Percentiles rank a stretch among this genome's conserved stretches.
phyloP scores from a whole-genome alignment of 2,329 filamentous ascomycete genomes.

The Cordyceps javanica region DNA sequence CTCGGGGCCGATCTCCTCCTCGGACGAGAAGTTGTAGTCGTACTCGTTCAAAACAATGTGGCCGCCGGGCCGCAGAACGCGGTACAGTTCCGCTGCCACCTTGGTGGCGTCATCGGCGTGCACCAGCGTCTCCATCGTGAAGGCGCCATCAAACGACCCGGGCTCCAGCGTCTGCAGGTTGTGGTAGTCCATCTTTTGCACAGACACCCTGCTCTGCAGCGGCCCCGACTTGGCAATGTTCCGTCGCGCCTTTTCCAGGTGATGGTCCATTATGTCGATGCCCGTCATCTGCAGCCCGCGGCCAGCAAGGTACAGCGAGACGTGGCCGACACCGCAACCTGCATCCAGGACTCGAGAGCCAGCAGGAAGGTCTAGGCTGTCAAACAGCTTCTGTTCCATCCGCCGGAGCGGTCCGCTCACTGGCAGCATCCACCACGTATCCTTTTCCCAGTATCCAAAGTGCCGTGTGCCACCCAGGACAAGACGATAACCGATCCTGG shows the following conservation, averaged over 20 bases:
- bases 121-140: constrained; percentile 52
- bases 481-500: constrained; percentile 35
- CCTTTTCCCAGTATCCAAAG: constrained; percentile 42
- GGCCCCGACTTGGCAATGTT: constrained; percentile 32
- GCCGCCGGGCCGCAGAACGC: constrained; percentile 42
- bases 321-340: constrained; percentile 43
- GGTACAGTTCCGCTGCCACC: constrained; percentile 40
- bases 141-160: constrained; percentile 42
- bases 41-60: constrained; percentile 41
- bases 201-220: constrained; percentile 28
- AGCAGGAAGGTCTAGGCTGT: constrained; percentile 28
- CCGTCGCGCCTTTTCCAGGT: constrained; percentile 36
- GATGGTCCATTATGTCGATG: constrained; percentile 44
- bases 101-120: constrained; percentile 42
- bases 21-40: constrained; percentile 32
- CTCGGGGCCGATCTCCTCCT: constrained; percentile 19
- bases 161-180: constrained; percentile 35
- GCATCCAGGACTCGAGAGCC: constrained; percentile 45
- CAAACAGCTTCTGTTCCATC: constrained; percentile 45
- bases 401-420: constrained; percentile 32
- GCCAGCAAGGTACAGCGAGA: constrained; percentile 42
- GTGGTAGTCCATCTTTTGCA: constrained; percentile 44
- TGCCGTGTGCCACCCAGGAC: constrained; percentile 43
- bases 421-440: constrained; percentile 43
- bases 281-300: constrained; percentile 34